Evolutionary conservation across 139 green algal genomes (phyloP).

Genomic region (Chlamydomonas schloesseri): DNA sequence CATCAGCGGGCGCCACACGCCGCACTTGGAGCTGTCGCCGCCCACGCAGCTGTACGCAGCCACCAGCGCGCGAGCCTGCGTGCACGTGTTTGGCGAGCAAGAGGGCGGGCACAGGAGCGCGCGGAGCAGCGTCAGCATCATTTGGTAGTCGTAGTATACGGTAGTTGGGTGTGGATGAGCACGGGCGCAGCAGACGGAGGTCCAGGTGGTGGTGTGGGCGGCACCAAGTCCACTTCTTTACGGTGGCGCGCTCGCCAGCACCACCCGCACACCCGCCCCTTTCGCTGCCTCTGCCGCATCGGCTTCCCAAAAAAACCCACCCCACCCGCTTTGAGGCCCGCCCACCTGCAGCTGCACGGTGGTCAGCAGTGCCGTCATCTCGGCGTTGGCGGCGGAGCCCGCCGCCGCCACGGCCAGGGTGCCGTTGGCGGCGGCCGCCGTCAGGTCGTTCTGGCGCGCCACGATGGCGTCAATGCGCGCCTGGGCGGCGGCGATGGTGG

Average conservation of each 20-base stretch:
- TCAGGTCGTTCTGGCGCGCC: neutral
- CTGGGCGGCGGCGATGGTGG: neutral
- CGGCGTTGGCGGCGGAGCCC: neutral
- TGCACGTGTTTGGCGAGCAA: too few relatives aligned
- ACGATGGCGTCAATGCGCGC: constrained; percentile 22
- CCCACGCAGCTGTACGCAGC: neutral
- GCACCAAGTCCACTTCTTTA: too few relatives aligned
- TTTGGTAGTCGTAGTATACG: neutral
- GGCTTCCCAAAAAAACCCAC: too few relatives aligned
- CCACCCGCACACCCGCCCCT: too few relatives aligned
- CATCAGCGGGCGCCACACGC: constrained; percentile 29
- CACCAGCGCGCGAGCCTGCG: constrained; percentile 17
- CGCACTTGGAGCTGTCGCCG: neutral
- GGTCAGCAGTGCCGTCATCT: constrained; percentile 22
- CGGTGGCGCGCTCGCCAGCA: too few relatives aligned
- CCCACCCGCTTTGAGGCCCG: too few relatives aligned
- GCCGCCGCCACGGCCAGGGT: neutral
- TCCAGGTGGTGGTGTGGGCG: too few relatives aligned
- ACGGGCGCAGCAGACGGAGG: too few relatives aligned
- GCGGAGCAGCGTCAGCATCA: neutral
- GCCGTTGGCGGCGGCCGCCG: neutral
- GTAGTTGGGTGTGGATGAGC: neutral
- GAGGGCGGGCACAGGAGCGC: neutral
- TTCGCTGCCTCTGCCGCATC: too few relatives aligned
- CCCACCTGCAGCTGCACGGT: constrained; percentile 24